A percentile compares a stretch with the other conserved stretches of the same genome.
phyloP scores from a whole-genome alignment of 2,329 filamentous ascomycete genomes.

The Gremmenia infestans region DNA sequence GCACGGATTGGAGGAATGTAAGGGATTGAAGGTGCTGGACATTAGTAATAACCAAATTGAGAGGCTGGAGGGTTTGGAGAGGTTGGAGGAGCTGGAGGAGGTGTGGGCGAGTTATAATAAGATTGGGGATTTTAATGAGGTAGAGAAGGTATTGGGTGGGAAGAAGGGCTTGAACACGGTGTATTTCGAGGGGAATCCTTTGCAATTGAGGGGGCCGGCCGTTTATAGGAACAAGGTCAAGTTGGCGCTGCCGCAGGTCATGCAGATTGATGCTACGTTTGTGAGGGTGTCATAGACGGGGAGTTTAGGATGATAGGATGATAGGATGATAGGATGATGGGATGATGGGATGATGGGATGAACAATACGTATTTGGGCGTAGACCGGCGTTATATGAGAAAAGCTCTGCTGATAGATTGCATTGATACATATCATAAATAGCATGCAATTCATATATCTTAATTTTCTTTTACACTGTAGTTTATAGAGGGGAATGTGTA shows the following conservation, averaged over 20 bases:
- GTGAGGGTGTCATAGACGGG: conserved; percentile 28
- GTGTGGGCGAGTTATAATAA: conserved; percentile 92
- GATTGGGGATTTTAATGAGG: conserved; percentile 72
- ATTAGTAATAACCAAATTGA: conserved; percentile 82
- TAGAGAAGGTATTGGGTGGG: conserved; percentile 71
- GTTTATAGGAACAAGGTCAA: conserved; percentile 92
- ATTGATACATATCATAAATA: background rate
- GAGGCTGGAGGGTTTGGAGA: conserved; percentile 66
- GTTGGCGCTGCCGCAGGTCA: conserved; percentile 78
- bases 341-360: background rate
- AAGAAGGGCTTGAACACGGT: conserved; percentile 82
- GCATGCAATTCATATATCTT: background rate
- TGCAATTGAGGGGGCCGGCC: conserved; percentile 74
- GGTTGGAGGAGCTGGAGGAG: conserved; percentile 72
- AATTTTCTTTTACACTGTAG: background rate
- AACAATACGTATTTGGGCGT: background rate
- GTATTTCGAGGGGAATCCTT: conserved; percentile 91
- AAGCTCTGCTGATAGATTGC: background rate
- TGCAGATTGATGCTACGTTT: conserved; percentile 83
- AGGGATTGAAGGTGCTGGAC: conserved; percentile 71
- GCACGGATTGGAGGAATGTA: conserved; percentile 61
- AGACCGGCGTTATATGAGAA: conserved; percentile 1
- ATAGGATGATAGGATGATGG: background rate
- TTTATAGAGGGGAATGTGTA: too few species aligned
- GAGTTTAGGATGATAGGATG: background rate